Percentiles rank a stretch among this genome's conserved stretches.
These are phyloP conservation scores for Coemansia sp. DNA, from an alignment of 192 early-diverging fungal species.

Conservation along the genomic window DNA sequence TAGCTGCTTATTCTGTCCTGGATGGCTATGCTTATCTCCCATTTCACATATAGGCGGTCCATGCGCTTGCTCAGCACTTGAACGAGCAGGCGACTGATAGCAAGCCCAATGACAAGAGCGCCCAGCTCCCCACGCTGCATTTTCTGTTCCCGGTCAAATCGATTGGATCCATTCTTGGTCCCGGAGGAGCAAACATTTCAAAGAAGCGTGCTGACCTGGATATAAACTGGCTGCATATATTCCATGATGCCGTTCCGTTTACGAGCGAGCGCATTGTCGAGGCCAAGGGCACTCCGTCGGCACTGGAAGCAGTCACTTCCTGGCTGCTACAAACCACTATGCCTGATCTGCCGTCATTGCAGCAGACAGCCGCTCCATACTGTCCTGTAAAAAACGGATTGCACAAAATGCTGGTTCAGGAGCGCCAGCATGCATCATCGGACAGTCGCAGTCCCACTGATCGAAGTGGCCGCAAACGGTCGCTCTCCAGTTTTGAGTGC, in stretches of 20 bases:
- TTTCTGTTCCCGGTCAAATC: constrained; percentile 32
- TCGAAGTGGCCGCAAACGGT: constrained; percentile 21
- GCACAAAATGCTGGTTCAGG: constrained; percentile 20
- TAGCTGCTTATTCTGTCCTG: neutral
- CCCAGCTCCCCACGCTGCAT: constrained; percentile 14
- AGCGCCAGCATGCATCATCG: constrained; percentile 11
- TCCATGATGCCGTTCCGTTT: constrained; percentile 25
- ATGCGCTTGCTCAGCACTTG: constrained; percentile 35
- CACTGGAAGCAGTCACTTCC: constrained; percentile 9
- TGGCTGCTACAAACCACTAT: constrained; percentile 20
- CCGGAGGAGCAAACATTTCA: constrained; percentile 16
- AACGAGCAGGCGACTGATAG: constrained; percentile 11
- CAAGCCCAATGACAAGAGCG: neutral
- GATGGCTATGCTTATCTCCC: neutral
- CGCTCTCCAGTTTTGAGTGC: constrained; percentile 16
- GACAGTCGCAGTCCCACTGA: neutral
- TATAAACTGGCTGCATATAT: constrained; percentile 26
- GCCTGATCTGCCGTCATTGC: constrained; percentile 9
- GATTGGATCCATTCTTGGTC: constrained; percentile 35
- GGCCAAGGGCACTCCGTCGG: constrained; percentile 16
- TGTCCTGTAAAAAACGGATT: constrained; percentile 30
- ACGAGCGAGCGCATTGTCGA: constrained; percentile 47
- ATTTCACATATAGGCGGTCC: constrained; percentile 23
- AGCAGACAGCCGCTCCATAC: constrained; percentile 25
- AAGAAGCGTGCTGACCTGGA: constrained; percentile 17